Evolutionary conservation across 2,329 filamentous ascomycete genomes (phyloP), one percentile per base, ranked within the genome.

Genomic region (Albophoma yamanashiensis): DNA sequence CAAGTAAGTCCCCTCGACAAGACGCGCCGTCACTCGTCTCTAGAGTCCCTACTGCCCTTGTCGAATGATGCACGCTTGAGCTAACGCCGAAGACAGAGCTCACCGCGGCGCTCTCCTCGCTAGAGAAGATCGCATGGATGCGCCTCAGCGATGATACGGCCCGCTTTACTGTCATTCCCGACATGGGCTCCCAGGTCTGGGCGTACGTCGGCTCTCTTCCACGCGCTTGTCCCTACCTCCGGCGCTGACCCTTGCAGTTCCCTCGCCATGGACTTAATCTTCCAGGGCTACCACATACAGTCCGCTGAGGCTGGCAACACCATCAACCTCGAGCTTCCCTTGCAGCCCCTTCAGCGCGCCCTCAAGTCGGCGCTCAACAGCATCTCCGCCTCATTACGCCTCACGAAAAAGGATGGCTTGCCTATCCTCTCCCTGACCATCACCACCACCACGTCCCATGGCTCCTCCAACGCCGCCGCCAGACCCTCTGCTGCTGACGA

Each of bases 181-280:
- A 97, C 71, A 88, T 90, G 69, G 93, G 94, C 62, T 95, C 91
- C 11, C 93, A 97, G 79, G 93, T 97, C 59, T 99, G 94, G 94
- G 91, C 92, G 81, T 92, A 81, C 71, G 87, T 85, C 53, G 63
- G 66, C 50, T 66, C 47, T 61, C 59, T 52, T 27, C 22, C 45
- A 17, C 12, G 25, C 25, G 14, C 45, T 27, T 27, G 22, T 8
- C 14, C 25, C 12, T 47, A 6, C 12, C 45, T 27, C 4, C 12
- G 25, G 20, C 42, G 14, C 31, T 36, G 15, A 25, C 36, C 56
- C 53, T 53, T 20, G 5, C 63, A 85, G 83, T 50, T 83, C 81
- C 55, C 75, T 87, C 34, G 75, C 78, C 31, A 83, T 89, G 81
- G 90, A 96, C 70, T 87, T 91, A 66, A 91, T 99, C 68, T 97